phyloP scores from a whole-genome alignment of 164 flowering plant species.

The Nelumbo lutea region DNA sequence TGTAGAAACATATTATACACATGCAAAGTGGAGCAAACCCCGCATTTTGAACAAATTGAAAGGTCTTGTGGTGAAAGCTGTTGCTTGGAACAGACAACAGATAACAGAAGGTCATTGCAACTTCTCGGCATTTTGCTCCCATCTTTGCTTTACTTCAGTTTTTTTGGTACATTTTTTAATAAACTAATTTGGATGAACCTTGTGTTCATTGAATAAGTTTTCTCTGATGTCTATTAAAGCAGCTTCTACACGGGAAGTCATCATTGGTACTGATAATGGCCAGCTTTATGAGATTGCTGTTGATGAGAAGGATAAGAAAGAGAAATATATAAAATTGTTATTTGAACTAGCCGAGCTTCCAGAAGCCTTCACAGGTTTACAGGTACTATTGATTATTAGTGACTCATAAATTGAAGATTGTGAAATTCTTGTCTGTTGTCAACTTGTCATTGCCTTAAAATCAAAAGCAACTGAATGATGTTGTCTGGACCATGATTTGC shows the following conservation, averaged over 20 bases:
- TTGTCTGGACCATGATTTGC: no score
- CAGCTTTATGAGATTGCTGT: slow-evolving; percentile 87
- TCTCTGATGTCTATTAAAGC: slow-evolving; percentile 13
- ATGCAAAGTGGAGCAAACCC: slow-evolving; percentile 96
- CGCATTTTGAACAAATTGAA: slow-evolving; percentile 63
- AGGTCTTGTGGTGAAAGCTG: slow-evolving; percentile 82
- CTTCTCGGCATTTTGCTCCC: not conserved
- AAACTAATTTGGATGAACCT: not conserved
- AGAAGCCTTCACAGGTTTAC: slow-evolving; percentile 92
- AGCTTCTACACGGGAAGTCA: slow-evolving; percentile 89
- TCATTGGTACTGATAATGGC: slow-evolving; percentile 88
- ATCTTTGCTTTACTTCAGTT: not conserved
- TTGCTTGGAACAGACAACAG: slow-evolving; percentile 94
- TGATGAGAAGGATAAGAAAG: slow-evolving; percentile 95
- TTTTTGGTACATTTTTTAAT: not conserved
- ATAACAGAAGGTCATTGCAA: slow-evolving; percentile 77
- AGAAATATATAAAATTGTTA: slow-evolving; percentile 77
- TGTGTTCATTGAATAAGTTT: not conserved
- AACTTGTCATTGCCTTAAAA: not conserved
- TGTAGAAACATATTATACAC: slow-evolving; percentile 79
- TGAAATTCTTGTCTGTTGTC: not conserved
- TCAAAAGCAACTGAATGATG: no score
- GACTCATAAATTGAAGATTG: not conserved
- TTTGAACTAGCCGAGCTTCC: slow-evolving; percentile 80
- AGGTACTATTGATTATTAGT: slow-evolving; percentile 38